These are phyloP conservation scores for Sphagnum contortum DNA, from an alignment of 225 moss, liverwort and hornwort species.

Conservation along the genomic window DNA sequence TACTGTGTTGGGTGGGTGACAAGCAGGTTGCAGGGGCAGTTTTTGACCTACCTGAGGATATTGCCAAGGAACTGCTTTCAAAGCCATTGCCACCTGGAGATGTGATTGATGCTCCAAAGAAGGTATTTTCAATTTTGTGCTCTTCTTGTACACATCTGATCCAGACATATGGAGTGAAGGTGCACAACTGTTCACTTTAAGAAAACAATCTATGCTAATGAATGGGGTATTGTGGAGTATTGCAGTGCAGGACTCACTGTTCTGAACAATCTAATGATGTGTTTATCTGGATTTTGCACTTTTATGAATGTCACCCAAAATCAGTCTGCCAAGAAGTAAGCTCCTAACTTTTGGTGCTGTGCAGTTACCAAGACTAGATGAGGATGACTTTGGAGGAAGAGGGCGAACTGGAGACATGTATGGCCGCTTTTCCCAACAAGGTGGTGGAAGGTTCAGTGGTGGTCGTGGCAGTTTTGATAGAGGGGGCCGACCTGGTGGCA, in stretches of 20 bases:
- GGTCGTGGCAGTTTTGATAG: constrained; percentile 27
- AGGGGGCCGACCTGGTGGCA: constrained; percentile 29
- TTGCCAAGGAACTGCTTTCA: constrained; percentile 54
- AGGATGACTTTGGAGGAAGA: constrained; percentile 35
- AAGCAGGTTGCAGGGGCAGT: constrained; percentile 62
- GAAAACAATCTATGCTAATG: no score
- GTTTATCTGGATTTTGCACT: no score
- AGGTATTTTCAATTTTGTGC: constrained; percentile 17
- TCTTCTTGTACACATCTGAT: no score
- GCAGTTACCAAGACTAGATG: constrained; percentile 57
- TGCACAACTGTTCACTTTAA: no score
- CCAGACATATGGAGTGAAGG: no score
- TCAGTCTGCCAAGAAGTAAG: no score
- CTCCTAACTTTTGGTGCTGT: no score
- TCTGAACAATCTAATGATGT: no score
- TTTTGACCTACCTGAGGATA: constrained; percentile 57
- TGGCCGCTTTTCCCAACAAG: constrained; percentile 49
- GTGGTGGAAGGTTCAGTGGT: constrained; percentile 17
- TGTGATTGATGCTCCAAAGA: constrained; percentile 50
- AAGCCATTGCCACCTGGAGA: constrained; percentile 38
- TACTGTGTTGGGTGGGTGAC: no score
- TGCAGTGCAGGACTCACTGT: no score
- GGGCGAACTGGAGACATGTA: constrained; percentile 48
- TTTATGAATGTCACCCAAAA: no score
- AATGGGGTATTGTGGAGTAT: no score